phyloP scores from a whole-genome alignment of 116 monocot species.

The Posidonia oceanica region DNA sequence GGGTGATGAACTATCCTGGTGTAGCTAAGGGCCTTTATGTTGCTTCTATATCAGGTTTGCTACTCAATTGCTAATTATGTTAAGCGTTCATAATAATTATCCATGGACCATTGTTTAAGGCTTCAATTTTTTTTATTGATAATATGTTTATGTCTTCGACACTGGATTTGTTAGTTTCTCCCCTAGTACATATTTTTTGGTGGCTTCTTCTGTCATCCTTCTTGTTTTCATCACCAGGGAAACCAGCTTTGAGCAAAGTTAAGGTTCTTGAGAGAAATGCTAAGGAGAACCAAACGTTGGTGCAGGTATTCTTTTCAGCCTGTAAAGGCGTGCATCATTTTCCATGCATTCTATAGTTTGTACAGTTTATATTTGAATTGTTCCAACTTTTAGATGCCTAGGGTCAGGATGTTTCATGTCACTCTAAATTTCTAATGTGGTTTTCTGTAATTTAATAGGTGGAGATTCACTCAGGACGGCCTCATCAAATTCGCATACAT shows the following conservation, averaged over 20 bases:
- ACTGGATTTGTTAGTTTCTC: background rate
- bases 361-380: background rate
- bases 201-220: slow-evolving; percentile 6
- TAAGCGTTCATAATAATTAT: too few species aligned
- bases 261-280: slow-evolving; percentile 63
- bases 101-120: too few species aligned
- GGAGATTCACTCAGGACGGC: slow-evolving; percentile 85
- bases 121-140: too few species aligned
- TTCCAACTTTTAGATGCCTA: background rate
- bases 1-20: slow-evolving; percentile 69
- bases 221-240: slow-evolving; percentile 30
- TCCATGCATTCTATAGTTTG: background rate
- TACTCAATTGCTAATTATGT: background rate
- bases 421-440: background rate
- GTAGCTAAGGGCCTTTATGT: slow-evolving; percentile 84
- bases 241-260: slow-evolving; percentile 78
- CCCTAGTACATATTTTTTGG: background rate
- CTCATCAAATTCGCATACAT: slow-evolving; percentile 98
- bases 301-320: slow-evolving; percentile 40
- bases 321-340: background rate
- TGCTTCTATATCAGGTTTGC: slow-evolving; percentile 67
- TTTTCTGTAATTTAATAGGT: slow-evolving; percentile 35
- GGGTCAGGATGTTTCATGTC: background rate
- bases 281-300: slow-evolving; percentile 35
- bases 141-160: too few species aligned